Percentiles rank a stretch among this genome's conserved stretches.
Conservation (phyloP, 495 filamentous ascomycete species). For the Cairneyella variabilis region DNA sequence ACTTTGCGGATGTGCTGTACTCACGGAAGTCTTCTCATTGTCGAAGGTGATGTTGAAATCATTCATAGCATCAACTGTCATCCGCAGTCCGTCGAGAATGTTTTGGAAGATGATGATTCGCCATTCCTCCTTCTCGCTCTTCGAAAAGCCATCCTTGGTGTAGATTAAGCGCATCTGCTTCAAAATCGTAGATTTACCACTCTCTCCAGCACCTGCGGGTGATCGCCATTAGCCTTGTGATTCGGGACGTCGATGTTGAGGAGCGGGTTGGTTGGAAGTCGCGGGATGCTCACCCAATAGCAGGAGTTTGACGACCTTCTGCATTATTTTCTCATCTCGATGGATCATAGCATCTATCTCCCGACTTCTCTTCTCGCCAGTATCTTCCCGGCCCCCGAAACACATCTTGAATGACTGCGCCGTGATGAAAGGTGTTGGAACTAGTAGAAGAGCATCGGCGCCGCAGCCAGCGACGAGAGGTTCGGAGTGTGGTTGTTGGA, state of each 20-base stretch:
- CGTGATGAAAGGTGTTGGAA: conserved; percentile 7
- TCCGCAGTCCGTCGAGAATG: conserved; percentile 81
- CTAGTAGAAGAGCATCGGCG: background rate
- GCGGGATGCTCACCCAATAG: conserved; percentile 63
- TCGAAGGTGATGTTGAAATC: conserved; percentile 75
- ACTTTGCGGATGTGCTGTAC: conserved; percentile 33
- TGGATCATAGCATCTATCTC: conserved; percentile 77
- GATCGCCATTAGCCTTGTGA: conserved; percentile 12
- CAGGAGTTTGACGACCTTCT: conserved; percentile 78
- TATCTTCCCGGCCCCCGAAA: conserved; percentile 53
- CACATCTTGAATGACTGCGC: conserved; percentile 49
- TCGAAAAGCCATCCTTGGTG: conserved; percentile 77
- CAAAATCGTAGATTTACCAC: conserved; percentile 94
- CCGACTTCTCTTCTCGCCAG: conserved; percentile 46
- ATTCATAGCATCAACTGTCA: conserved; percentile 91
- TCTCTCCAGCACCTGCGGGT: conserved; percentile 84
- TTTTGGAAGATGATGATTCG: conserved; percentile 94
- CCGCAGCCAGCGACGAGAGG: conserved; percentile 1
- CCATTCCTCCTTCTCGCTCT: conserved; percentile 87
- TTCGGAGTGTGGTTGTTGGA: background rate
- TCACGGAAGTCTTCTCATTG: conserved; percentile 72
- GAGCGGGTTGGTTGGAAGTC: conserved; percentile 10
- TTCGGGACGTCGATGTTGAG: conserved; percentile 12
- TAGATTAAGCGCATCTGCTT: conserved; percentile 99
- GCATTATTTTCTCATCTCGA: conserved; percentile 75